Conservation (phyloP, 768 basidiomycete genomes). For the Podaxis mareebaensis region DNA sequence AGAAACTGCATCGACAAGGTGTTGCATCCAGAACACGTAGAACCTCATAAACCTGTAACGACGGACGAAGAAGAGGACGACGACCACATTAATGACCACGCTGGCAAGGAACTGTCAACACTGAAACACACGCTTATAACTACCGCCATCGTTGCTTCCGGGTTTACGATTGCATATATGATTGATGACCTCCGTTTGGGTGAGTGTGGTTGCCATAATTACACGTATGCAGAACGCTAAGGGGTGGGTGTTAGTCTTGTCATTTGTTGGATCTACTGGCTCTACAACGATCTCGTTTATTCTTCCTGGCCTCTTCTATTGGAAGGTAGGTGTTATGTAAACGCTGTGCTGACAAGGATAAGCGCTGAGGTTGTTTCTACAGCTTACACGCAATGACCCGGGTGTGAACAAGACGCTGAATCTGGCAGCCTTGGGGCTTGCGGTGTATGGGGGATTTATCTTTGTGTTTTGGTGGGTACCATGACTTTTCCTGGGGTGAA, state of each 20-base stretch:
- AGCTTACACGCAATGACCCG: conserved; percentile 73
- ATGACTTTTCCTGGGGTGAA: background rate
- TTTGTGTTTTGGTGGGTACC: conserved; percentile 84
- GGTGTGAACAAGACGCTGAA: conserved; percentile 50
- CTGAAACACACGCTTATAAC: conserved; percentile 74
- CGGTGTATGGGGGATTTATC: conserved; percentile 74
- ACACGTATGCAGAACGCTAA: conserved; percentile 8
- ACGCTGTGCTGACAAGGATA: conserved; percentile 6
- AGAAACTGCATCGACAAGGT: conserved; percentile 91
- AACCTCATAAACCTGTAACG: conserved; percentile 27
- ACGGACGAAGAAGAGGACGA: conserved; percentile 43
- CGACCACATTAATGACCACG: conserved; percentile 57
- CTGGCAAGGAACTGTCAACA: conserved; percentile 58
- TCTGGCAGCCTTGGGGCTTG: conserved; percentile 62
- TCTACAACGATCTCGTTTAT: conserved; percentile 98
- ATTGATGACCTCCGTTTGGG: conserved; percentile 79
- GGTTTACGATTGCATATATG: conserved; percentile 76
- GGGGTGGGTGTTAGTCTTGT: conserved; percentile 60
- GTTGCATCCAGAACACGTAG: conserved; percentile 49
- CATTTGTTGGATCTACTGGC: conserved; percentile 96
- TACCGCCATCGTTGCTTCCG: conserved; percentile 56
- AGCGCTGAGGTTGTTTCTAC: conserved; percentile 16
- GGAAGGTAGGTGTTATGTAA: conserved; percentile 60
- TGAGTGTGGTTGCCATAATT: conserved; percentile 31
- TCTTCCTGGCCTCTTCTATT: conserved; percentile 90